Conservation (phyloP, 2,329 filamentous ascomycete genomes). For the Didymellaceae sp. region DNA sequence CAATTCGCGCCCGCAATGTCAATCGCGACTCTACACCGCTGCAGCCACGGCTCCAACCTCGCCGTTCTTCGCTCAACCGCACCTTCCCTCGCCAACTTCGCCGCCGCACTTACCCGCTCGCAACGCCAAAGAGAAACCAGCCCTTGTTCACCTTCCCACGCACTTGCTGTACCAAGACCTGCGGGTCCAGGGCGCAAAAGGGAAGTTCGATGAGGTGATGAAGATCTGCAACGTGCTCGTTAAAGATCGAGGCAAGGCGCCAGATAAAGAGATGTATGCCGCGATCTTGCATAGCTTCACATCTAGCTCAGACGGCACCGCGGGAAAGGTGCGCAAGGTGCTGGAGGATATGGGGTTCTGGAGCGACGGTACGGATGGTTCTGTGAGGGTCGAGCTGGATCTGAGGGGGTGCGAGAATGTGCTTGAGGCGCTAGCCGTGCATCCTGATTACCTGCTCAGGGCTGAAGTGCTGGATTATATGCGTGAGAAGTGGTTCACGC, state of each 20-base stretch:
- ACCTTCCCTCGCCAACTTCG: not conserved
- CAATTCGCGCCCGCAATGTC: not conserved
- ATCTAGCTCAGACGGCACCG: conserved; percentile 68
- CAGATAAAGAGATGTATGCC: conserved; percentile 71
- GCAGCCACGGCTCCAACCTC: conserved; percentile 15
- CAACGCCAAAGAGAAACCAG: conserved; percentile 7
- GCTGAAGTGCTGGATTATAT: conserved; percentile 74
- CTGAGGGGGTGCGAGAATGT: conserved; percentile 73
- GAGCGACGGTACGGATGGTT: conserved; percentile 2
- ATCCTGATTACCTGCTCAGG: conserved; percentile 83
- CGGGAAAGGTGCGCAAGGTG: conserved; percentile 66
- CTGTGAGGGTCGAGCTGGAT: conserved; percentile 65
- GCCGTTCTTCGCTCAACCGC: conserved; percentile 12
- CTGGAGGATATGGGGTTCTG: conserved; percentile 71
- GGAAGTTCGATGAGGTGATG: conserved; percentile 36
- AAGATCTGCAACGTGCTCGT: conserved; percentile 66
- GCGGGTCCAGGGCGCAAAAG: conserved; percentile 35
- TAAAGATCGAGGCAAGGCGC: conserved; percentile 59
- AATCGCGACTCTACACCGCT: conserved; percentile 24
- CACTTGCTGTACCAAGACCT: conserved; percentile 40
- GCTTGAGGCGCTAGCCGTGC: conserved; percentile 76
- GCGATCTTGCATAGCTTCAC: conserved; percentile 76
- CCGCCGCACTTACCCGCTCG: not conserved
- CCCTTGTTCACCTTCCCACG: conserved; percentile 36
- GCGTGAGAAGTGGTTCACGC: conserved; percentile 72